Conservation (phyloP, 164 flowering plant genomes). For the Vitis cinerea region DNA sequence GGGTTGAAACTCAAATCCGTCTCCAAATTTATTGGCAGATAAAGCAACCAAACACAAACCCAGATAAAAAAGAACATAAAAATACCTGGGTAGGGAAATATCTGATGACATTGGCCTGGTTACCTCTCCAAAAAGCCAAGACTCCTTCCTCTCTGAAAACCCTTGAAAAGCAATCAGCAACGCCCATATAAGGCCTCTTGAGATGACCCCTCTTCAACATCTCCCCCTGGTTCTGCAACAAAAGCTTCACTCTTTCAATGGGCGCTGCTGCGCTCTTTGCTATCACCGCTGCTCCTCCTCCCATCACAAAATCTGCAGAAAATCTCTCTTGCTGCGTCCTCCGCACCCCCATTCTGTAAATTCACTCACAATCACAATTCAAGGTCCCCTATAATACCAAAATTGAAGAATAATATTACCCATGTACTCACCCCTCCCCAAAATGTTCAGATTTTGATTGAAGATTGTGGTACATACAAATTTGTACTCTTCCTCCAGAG, state of each 20-base stretch:
- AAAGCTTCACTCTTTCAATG: slow-evolving; percentile 90
- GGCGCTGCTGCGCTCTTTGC: slow-evolving; percentile 90
- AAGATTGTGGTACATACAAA: too few relatives aligned
- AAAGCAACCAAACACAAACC: not conserved
- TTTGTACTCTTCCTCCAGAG: too few relatives aligned
- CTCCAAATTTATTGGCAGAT: too few relatives aligned
- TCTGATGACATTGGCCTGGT: slow-evolving; percentile 89
- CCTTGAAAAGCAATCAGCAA: slow-evolving; percentile 68
- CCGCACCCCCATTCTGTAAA: too few relatives aligned
- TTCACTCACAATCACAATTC: too few relatives aligned
- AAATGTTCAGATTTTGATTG: too few relatives aligned
- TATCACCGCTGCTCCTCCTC: slow-evolving; percentile 74
- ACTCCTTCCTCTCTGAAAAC: slow-evolving; percentile 81
- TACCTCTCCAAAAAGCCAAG: slow-evolving; percentile 88
- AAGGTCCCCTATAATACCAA: too few relatives aligned
- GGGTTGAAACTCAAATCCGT: too few relatives aligned
- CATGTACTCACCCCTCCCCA: too few relatives aligned
- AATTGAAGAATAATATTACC: too few relatives aligned
- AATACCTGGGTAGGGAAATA: slow-evolving; percentile 96
- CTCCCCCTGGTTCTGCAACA: slow-evolving; percentile 93
- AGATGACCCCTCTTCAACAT: slow-evolving; percentile 77
- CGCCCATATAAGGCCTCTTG: slow-evolving; percentile 61
- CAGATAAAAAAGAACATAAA: not conserved
- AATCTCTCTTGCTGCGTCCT: slow-evolving; percentile 37
- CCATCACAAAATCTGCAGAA: slow-evolving; percentile 73